Evolutionary conservation across 306 rosid species (phyloP).

Genomic region (Dryas octopetala): DNA sequence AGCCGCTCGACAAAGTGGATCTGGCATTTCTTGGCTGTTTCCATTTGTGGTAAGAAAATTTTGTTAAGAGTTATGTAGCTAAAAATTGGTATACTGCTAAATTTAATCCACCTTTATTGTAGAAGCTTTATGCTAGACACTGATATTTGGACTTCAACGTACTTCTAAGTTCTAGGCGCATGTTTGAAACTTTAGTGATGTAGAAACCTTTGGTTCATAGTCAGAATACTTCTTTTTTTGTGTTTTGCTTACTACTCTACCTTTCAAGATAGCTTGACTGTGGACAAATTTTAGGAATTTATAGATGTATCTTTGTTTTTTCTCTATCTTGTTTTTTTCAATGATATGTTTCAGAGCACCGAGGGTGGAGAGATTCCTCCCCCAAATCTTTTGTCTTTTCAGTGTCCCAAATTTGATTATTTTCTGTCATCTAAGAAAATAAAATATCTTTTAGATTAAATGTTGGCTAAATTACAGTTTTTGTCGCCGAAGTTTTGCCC

Average conservation of each 20-base stretch:
- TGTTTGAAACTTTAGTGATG: too few relatives aligned
- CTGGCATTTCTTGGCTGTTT: conserved; percentile 92
- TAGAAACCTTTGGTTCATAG: too few relatives aligned
- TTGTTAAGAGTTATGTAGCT: conserved; percentile 21
- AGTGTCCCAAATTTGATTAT: neutral
- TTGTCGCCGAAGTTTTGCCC: too few relatives aligned
- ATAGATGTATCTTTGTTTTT: too few relatives aligned
- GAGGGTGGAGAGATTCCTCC: too few relatives aligned
- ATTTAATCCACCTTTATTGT: neutral
- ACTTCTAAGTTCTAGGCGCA: neutral
- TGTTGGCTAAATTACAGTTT: too few relatives aligned
- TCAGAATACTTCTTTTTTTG: too few relatives aligned
- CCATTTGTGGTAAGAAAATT: conserved; percentile 83
- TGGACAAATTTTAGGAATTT: neutral
- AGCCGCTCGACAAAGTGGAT: conserved; percentile 97
- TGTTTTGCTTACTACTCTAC: neutral
- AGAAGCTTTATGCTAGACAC: conserved; percentile 15
- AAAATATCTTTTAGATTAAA: neutral
- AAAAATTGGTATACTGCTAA: conserved; percentile 12
- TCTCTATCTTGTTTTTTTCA: too few relatives aligned
- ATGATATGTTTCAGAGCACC: too few relatives aligned
- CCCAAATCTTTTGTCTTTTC: too few relatives aligned
- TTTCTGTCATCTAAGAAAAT: neutral
- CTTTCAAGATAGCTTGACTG: neutral
- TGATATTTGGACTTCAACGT: neutral